Evolutionary conservation across 129 eudicot genomes (phyloP).

Genomic region (Flaveria trinervia): DNA sequence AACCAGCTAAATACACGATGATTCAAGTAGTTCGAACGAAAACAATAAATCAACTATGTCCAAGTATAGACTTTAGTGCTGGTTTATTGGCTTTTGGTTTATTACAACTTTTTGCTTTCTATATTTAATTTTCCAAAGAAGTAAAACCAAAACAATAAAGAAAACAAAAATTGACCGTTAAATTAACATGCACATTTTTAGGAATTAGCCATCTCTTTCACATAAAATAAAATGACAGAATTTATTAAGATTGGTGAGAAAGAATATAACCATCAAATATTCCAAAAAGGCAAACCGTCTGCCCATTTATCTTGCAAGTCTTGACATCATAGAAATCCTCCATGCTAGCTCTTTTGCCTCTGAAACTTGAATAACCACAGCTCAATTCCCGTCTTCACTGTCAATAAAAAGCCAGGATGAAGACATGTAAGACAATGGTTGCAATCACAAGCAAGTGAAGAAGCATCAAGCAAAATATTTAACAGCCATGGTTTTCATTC

Average conservation of each 20-base stretch:
- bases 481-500: background rate
- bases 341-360: slow-evolving; percentile 95
- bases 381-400: slow-evolving; percentile 91
- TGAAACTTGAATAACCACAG: slow-evolving; percentile 86
- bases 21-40: background rate
- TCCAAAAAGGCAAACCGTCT: slow-evolving; percentile 73
- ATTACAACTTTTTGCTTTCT: background rate
- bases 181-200: background rate
- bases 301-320: slow-evolving; percentile 69
- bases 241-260: background rate
- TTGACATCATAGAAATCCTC: slow-evolving; percentile 89
- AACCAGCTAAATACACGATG: background rate
- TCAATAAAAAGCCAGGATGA: slow-evolving; percentile 20
- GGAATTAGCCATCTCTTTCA: background rate
- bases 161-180: background rate
- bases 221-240: background rate
- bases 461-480: background rate
- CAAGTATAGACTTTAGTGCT: background rate
- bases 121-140: background rate
- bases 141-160: slow-evolving; percentile 3
- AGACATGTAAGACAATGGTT: background rate
- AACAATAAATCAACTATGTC: background rate
- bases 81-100: background rate
- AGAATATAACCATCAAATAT: slow-evolving; percentile 83
- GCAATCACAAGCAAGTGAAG: background rate